Conservation (phyloP, 1,139 yeast species). For the Lodderomyces jiufengensis region DNA sequence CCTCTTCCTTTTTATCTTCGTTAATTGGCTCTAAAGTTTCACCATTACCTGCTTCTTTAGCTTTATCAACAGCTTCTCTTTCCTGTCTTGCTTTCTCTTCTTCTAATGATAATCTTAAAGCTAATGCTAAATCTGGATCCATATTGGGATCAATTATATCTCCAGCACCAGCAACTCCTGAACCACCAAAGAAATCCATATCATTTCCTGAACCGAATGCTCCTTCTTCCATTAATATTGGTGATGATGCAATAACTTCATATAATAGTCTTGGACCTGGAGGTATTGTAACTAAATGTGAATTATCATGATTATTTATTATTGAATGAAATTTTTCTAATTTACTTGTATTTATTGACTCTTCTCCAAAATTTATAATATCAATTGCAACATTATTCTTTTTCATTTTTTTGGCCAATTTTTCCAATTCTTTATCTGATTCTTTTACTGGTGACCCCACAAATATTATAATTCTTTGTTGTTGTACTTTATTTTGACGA, state of each 20-base stretch:
- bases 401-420: conserved; percentile 88
- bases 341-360: conserved; percentile 68
- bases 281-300: conserved; percentile 83
- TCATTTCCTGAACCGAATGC: conserved; percentile 35
- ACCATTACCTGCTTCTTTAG: conserved; percentile 27
- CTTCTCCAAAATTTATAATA: conserved; percentile 90
- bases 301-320: conserved; percentile 70
- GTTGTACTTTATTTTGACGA: conserved; percentile 91
- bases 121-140: conserved; percentile 97
- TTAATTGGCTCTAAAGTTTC: conserved; percentile 35
- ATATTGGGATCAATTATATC: conserved; percentile 80
- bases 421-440: conserved; percentile 68
- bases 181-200: conserved; percentile 26
- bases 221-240: conserved; percentile 59
- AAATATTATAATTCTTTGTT: conserved; percentile 84
- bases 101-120: conserved; percentile 78
- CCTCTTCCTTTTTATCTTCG: conserved; percentile 19
- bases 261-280: conserved; percentile 82
- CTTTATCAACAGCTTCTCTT: conserved; percentile 45
- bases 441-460: conserved; percentile 85
- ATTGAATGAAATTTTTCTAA: conserved; percentile 78
- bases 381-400: conserved; percentile 91
- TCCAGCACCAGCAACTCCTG: conserved; percentile 46
- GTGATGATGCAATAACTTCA: conserved; percentile 68
- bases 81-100: conserved; percentile 81